Base-by-base conservation (phyloP, 2,329 filamentous ascomycete genomes). In the Orbilia blumenaviensis region DNA sequence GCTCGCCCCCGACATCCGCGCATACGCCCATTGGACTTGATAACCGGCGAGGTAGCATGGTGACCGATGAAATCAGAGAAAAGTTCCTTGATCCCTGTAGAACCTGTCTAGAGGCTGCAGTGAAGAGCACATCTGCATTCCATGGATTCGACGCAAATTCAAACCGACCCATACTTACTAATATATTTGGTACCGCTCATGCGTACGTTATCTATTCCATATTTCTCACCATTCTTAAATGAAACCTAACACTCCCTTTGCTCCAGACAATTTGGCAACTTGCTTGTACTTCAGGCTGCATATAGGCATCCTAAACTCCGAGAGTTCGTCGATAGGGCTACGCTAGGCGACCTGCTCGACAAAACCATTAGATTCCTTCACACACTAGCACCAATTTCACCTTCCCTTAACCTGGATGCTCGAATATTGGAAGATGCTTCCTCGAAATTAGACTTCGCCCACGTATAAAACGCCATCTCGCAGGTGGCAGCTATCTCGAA, bases 171-270 rank as follows among this genome's bases (percentile, higher is more conserved):
- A 90, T 97, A 61, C 90, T 98, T 66, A 98, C 94, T n/a, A 98
- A 97, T 80, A 90, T 97, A 23, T 96, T 97, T 83, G 94, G 94
- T 62, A 98, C 94, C 16, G 91, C 93, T 77, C 94, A 97, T 86
- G 94, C 94, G 92, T 96, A 91, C 50, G 71, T 66, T 66, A 63
- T 38, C 21, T 16, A 8, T 34, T 25, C 18, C 18, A n/a, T n/a
- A n/a, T n/a, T 16, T 8, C 34, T 8, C 7, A 29, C 6, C 41
- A 46, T 3, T 42, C 16, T 18, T 12, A 34, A 6, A 12, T 27
- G 16, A 9, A 34, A 54, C 71, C 81, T 83, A 78, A 83, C 75
- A 44, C 64, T n/a, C n/a, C 41, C 61, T 54, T 34, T 54, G n/a
- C 69, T 50, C 3, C 78, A 96, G 94, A 4, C 95, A 99, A 92